phyloP scores from a whole-genome alignment of 305 asterid species.

The Fraxinus sp. region DNA sequence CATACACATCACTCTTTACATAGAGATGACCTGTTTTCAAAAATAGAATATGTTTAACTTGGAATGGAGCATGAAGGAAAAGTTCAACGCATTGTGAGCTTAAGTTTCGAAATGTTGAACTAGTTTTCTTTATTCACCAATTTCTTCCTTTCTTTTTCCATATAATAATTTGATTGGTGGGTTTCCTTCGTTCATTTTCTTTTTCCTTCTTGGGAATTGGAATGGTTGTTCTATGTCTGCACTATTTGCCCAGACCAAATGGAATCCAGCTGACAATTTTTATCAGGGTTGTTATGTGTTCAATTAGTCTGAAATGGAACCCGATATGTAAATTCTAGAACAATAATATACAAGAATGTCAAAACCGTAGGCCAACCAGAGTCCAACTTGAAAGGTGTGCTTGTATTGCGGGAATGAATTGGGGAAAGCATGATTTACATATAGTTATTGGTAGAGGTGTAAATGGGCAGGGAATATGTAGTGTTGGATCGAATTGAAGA shows the following conservation, averaged over 20 bases:
- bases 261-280: not conserved
- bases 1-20: not conserved
- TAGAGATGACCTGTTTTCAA: constrained; percentile 3
- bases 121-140: not conserved
- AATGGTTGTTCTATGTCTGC: not conserved
- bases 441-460: not conserved
- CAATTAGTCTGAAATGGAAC: not conserved
- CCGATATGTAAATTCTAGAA: not conserved
- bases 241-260: not conserved
- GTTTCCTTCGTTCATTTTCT: not conserved
- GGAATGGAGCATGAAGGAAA: not conserved
- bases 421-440: not conserved
- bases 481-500: not conserved
- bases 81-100: not conserved
- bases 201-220: not conserved
- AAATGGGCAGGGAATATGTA: not conserved
- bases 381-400: not conserved
- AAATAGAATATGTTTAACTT: not conserved
- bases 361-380: not conserved
- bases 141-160: not conserved
- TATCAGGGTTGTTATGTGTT: not conserved
- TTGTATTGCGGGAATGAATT: not conserved
- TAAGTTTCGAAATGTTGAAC: not conserved
- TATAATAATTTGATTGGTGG: not conserved
- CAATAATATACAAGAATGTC: not conserved